A percentile compares a stretch with the other conserved stretches of the same genome.
Conservation (phyloP, 169 alveolate genomes). For the Babesia gibsoni region DNA sequence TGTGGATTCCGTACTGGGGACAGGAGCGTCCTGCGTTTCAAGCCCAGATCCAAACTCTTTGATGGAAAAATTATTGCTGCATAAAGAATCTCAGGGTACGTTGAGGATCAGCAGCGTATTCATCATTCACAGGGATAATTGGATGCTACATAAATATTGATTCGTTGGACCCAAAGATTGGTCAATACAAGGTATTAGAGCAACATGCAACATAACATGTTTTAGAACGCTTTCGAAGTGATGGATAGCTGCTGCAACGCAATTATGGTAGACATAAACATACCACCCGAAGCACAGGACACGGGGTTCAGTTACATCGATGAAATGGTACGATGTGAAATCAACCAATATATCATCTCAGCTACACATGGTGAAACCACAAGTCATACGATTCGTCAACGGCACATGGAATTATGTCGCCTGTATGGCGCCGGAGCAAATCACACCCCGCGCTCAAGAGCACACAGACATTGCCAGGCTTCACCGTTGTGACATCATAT, state of each 20-base stretch:
- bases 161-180: neutral
- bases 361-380: neutral
- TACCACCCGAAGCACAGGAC: neutral
- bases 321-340: neutral
- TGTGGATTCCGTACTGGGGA: slow-evolving; percentile 38
- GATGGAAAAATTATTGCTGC: slow-evolving; percentile 3
- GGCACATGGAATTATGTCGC: neutral
- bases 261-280: slow-evolving; percentile 8
- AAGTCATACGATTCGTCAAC: neutral
- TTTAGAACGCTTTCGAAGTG: slow-evolving; percentile 26
- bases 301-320: neutral
- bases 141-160: slow-evolving; percentile 48
- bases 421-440: slow-evolving; percentile 4
- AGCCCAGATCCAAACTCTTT: neutral
- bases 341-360: neutral
- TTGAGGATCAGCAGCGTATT: neutral
- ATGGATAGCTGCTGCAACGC: slow-evolving; percentile 23
- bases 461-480: neutral
- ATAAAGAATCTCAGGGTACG: slow-evolving; percentile 1
- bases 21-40: slow-evolving; percentile 29
- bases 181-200: neutral
- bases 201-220: neutral
- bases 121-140: neutral
- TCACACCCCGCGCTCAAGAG: neutral
- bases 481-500: neutral